phyloP scores from a whole-genome alignment of 257 asterid genomes.

The Haberlea rhodopensis region DNA sequence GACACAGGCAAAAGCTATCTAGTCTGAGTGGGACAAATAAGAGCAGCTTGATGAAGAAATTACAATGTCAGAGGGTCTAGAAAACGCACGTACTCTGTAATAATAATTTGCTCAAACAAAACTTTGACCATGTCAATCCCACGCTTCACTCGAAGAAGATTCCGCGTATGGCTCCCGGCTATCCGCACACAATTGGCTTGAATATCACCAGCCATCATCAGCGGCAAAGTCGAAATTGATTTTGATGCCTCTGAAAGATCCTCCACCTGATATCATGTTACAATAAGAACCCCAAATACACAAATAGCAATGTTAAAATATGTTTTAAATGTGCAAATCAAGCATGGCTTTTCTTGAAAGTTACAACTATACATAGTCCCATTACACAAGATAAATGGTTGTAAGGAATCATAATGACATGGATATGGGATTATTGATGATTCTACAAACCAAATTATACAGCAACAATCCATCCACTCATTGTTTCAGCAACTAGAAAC shows the following conservation, averaged over 20 bases:
- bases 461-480: not conserved
- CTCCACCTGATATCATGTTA: slow-evolving; percentile 46
- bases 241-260: slow-evolving; percentile 78
- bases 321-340: not conserved
- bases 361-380: not conserved
- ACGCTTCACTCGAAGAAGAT: slow-evolving; percentile 86
- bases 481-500: not conserved
- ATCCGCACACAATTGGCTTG: slow-evolving; percentile 62
- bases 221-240: slow-evolving; percentile 48
- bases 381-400: not conserved
- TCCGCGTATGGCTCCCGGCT: slow-evolving; percentile 91
- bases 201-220: slow-evolving; percentile 78
- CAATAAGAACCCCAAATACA: slow-evolving; percentile 4
- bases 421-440: not conserved
- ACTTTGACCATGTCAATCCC: slow-evolving; percentile 92
- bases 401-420: not conserved
- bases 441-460: not conserved
- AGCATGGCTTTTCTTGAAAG: slow-evolving; percentile 3
- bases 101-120: slow-evolving; percentile 73
- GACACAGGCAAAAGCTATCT: not conserved
- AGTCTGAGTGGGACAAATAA: slow-evolving; percentile 7
- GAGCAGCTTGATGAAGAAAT: slow-evolving; percentile 6
- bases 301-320: not conserved
- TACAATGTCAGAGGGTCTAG: slow-evolving; percentile 19
- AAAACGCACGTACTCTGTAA: slow-evolving; percentile 54